Evolutionary conservation across 345 rosid species (phyloP).

Genomic region (Camelina laxa): DNA sequence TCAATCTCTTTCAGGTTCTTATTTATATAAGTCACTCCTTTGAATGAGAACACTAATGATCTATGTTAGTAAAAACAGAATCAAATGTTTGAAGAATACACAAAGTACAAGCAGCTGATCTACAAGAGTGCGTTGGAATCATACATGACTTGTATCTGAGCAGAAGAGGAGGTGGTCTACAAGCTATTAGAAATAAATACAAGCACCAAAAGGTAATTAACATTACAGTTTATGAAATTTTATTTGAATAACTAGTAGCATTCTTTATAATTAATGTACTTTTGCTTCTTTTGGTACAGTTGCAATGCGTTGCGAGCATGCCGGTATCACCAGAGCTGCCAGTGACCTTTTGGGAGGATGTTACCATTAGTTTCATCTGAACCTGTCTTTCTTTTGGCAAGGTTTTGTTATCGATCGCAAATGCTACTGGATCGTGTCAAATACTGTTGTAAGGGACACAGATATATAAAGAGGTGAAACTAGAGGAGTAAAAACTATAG

Average conservation of each 20-base stretch:
- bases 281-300: conserved; percentile 50
- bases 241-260: background rate
- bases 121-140: conserved; percentile 38
- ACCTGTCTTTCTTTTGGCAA: background rate
- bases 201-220: conserved; percentile 65
- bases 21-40: background rate
- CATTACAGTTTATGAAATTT: background rate
- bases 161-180: conserved; percentile 49
- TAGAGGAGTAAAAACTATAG: conserved; percentile 22
- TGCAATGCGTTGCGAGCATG: conserved; percentile 63
- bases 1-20: background rate
- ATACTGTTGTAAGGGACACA: background rate
- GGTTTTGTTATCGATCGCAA: background rate
- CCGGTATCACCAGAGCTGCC: conserved; percentile 66
- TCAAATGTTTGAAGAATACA: conserved; percentile 47
- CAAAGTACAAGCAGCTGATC: conserved; percentile 59
- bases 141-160: conserved; percentile 42
- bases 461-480: background rate
- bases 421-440: background rate
- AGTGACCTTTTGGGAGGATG: conserved; percentile 51
- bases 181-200: conserved; percentile 77
- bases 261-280: background rate
- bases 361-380: conserved; percentile 26
- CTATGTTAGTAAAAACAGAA: conserved; percentile 45
- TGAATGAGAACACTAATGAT: background rate